A percentile compares a stretch with the other conserved stretches of the same genome.
Evolutionary conservation across 805 yeast species (phyloP).

Genomic region (Saccharomycopsis javanensis): DNA sequence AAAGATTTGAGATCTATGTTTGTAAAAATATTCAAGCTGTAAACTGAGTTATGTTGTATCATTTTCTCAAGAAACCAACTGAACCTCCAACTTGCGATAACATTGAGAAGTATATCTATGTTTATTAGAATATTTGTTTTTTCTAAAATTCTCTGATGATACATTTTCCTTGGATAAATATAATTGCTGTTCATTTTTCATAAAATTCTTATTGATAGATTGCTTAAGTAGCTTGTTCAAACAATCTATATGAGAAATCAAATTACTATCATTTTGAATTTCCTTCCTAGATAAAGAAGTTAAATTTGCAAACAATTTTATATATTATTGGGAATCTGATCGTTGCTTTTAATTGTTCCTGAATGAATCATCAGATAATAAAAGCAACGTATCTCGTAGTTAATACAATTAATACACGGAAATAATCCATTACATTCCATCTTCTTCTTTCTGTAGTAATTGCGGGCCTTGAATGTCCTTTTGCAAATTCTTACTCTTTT

Average conservation of each 20-base stretch:
- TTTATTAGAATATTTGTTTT: constrained; percentile 1
- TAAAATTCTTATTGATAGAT: neutral
- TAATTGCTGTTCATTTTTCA: neutral
- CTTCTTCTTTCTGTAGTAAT: constrained; percentile 35
- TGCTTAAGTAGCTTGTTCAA: constrained; percentile 5
- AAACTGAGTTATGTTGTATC: neutral
- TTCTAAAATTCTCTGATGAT: constrained; percentile 1
- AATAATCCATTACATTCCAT: constrained; percentile 38
- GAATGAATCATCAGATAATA: constrained; percentile 23
- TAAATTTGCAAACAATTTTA: constrained; percentile 3
- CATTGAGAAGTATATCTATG: constrained; percentile 1
- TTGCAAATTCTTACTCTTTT: neutral
- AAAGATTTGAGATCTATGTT: neutral
- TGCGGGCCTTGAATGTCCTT: constrained; percentile 35
- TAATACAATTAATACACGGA: constrained; percentile 36
- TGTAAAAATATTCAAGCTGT: neutral
- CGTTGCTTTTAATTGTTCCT: neutral
- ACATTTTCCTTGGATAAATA: constrained; percentile 2
- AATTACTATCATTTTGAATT: neutral
- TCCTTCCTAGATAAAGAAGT: neutral
- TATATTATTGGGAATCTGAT: neutral
- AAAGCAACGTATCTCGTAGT: constrained; percentile 29
- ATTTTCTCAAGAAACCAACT: constrained; percentile 4
- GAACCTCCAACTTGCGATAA: constrained; percentile 1
- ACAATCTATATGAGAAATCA: neutral